Evolutionary conservation across 495 filamentous ascomycete species (phyloP).

Genomic region (Penicillium longicatenatum): DNA sequence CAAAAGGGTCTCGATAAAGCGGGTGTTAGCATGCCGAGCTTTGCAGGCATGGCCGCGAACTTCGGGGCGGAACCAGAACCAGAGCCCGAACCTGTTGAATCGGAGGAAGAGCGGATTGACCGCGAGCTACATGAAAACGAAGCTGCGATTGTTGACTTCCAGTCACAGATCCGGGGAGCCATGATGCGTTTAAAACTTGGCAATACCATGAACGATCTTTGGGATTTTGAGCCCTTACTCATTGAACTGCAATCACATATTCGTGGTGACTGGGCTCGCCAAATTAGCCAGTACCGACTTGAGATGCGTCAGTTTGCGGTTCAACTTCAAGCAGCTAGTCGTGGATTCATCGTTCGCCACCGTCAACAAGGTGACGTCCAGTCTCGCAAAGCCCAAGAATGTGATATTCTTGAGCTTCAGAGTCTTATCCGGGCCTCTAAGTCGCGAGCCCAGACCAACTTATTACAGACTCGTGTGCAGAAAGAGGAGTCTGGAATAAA

Average conservation of each 20-base stretch:
- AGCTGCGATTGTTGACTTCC: slow-evolving; percentile 70
- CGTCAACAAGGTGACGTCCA: slow-evolving; percentile 60
- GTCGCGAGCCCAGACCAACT: slow-evolving; percentile 66
- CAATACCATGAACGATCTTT: slow-evolving; percentile 82
- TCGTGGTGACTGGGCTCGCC: slow-evolving; percentile 75
- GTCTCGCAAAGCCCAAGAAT: slow-evolving; percentile 70
- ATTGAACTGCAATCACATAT: slow-evolving; percentile 81
- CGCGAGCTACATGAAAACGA: slow-evolving; percentile 81
- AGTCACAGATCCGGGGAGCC: slow-evolving; percentile 84
- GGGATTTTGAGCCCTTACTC: slow-evolving; percentile 80
- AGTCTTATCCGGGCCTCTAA: slow-evolving; percentile 78
- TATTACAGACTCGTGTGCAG: slow-evolving; percentile 62
- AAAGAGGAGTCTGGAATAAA: slow-evolving; percentile 59
- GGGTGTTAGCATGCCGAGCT: slow-evolving; percentile 94
- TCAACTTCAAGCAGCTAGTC: slow-evolving; percentile 72
- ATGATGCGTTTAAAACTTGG: slow-evolving; percentile 76
- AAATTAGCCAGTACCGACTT: slow-evolving; percentile 75
- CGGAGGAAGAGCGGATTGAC: slow-evolving; percentile 86
- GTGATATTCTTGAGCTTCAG: slow-evolving; percentile 77
- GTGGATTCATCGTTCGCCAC: slow-evolving; percentile 77
- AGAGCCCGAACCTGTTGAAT: slow-evolving; percentile 72
- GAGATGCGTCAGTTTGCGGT: slow-evolving; percentile 77
- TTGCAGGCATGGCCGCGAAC: slow-evolving; percentile 92
- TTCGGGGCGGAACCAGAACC: slow-evolving; percentile 83
- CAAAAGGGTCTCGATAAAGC: slow-evolving; percentile 96